A percentile compares a stretch with the other conserved stretches of the same genome.
Conservation (phyloP, 257 asterid species). For the Paulownia fortunei region DNA sequence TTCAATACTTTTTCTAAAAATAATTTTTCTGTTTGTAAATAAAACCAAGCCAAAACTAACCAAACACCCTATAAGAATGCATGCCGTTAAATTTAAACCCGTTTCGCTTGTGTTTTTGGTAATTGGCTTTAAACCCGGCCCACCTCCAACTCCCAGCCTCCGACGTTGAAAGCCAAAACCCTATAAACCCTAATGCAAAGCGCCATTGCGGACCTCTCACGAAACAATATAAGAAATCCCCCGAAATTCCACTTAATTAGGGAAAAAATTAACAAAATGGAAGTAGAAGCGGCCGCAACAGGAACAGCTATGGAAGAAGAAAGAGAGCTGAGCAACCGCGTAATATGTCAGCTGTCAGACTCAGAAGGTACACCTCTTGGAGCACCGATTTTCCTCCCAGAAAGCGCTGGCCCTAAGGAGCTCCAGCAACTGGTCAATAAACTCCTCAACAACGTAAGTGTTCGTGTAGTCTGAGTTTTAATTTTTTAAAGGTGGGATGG, state of each 20-base stretch:
- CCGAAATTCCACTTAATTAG: background rate
- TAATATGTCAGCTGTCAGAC: constrained; percentile 72
- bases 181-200: constrained; percentile 25
- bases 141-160: background rate
- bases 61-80: no score
- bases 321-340: constrained; percentile 59
- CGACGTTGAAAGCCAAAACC: constrained; percentile 13
- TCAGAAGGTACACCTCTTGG: constrained; percentile 75
- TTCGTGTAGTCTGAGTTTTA: background rate
- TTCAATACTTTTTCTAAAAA: no score
- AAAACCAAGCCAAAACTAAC: no score
- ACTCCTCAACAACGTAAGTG: constrained; percentile 71
- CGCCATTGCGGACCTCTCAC: background rate
- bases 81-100: no score
- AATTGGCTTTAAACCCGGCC: background rate
- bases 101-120: no score
- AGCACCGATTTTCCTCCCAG: constrained; percentile 74
- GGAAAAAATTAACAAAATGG: constrained; percentile 31
- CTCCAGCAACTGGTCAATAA: constrained; percentile 83
- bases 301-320: constrained; percentile 44
- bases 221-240: background rate
- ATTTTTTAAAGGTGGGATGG: background rate
- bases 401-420: constrained; percentile 78
- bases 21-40: no score
- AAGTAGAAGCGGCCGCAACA: constrained; percentile 38